Evolutionary conservation across 2,329 filamentous ascomycete genomes (phyloP), one percentile per base, ranked within the genome.

Genomic region (Sclerotinia borealis): DNA sequence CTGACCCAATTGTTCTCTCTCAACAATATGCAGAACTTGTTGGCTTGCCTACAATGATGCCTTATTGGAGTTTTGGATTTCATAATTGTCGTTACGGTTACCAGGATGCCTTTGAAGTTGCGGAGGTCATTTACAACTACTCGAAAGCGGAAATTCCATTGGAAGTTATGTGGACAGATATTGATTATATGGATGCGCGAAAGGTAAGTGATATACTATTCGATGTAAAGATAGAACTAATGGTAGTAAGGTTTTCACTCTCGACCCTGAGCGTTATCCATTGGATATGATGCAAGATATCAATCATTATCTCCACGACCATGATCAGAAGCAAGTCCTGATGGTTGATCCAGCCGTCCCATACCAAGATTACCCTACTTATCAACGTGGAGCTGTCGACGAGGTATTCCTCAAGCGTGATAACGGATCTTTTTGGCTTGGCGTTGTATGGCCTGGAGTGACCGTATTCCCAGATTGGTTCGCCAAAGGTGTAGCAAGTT

Each of bases 401-500:
- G 80, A 76, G 17, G 64, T 81, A 63, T 84, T 82, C 70, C 72
- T 84, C 17, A 76, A 78, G 49, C 76, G 78, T 9, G 86, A 91
- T 43, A 86, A 91, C 68, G 88, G 83, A 10, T 81, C 80, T 1
- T 75, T 79, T 58, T 84, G 78, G 76, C 75, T 82, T 50, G 85
- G 89, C 19, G 88, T 91, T 19, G 90, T 93, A 27, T 93, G 90
- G 90, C 87, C 90, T 7, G 90, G 90, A 51, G 81, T 85, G 17
- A 83, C 87, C 0, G 87, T 83, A 13, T 92, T 87, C 75, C 88
- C 88, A 0, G 91, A 93, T 73, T 93, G 90, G 90, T 92, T 92
- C 72, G 78, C 85, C 22, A 80, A 82, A 9, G 84, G 85, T 59
- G 83, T 85, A 1, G 81, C 85, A 54, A 71, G 76, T 1, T 95